Percentiles rank a stretch among this genome's conserved stretches.
phyloP scores from a whole-genome alignment of 2,329 filamentous ascomycete genomes.

The Sclerotinia minor region DNA sequence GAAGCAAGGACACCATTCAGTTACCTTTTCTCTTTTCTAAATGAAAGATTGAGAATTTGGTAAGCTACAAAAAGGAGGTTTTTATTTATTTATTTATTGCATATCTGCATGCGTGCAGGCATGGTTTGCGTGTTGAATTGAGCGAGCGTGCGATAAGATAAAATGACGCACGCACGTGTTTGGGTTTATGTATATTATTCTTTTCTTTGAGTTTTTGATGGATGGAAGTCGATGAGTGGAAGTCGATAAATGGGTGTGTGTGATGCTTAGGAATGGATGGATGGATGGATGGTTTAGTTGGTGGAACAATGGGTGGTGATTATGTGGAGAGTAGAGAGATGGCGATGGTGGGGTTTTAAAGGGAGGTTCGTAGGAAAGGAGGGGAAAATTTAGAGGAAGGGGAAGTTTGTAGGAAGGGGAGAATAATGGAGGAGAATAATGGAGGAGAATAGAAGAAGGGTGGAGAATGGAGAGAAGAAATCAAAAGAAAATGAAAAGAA shows the following conservation, averaged over 20 bases:
- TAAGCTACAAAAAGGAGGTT: not conserved
- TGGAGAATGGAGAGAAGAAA: no score
- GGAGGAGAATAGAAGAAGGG: no score
- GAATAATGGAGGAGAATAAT: no score
- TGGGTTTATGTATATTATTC: slow-evolving; percentile 8
- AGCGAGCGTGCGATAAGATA: not conserved
- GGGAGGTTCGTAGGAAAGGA: no score
- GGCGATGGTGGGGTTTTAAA: no score
- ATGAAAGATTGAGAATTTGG: not conserved
- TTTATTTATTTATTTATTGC: not conserved
- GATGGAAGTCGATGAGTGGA: not conserved
- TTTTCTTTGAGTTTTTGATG: not conserved
- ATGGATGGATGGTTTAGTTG: not conserved
- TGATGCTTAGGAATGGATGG: not conserved
- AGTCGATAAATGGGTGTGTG: not conserved
- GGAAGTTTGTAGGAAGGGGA: no score
- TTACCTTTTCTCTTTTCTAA: not conserved
- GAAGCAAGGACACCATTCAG: not conserved
- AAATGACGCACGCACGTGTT: not conserved
- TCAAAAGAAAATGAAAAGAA: no score
- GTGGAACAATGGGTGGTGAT: not conserved
- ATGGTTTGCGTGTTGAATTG: not conserved
- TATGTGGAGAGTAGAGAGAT: no score
- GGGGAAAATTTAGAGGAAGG: no score
- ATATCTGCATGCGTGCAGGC: no score